Percentiles rank a stretch among this genome's conserved stretches.
Conservation (phyloP, 306 rosid genomes). For the Pyrus bretschneideri region DNA sequence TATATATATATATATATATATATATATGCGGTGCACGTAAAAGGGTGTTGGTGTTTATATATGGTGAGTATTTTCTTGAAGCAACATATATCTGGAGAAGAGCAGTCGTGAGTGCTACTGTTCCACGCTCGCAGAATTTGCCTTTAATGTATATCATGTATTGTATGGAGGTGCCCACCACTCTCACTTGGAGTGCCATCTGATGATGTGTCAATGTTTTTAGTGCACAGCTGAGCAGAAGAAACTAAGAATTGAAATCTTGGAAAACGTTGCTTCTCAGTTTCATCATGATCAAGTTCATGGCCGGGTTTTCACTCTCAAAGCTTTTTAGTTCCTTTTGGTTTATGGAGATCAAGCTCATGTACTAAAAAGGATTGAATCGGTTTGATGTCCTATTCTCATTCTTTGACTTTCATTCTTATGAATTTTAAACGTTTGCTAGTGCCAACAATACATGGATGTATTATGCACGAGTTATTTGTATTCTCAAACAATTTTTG, state of each 20-base stretch:
- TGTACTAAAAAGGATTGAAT: conserved; percentile 4
- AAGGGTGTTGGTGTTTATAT: background rate
- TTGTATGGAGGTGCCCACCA: conserved; percentile 41
- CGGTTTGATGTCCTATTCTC: conserved; percentile 30
- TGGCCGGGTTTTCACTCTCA: conserved; percentile 4
- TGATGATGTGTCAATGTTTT: background rate
- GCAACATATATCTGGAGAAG: conserved; percentile 3
- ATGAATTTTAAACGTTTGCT: background rate
- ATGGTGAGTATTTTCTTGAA: background rate
- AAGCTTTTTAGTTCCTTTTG: background rate
- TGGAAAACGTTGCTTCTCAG: background rate
- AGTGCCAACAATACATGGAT: background rate
- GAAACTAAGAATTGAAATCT: background rate
- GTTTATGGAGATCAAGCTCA: conserved; percentile 3
- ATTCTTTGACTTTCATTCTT: conserved; percentile 23
- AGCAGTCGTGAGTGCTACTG: conserved; percentile 60
- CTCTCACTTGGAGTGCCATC: background rate
- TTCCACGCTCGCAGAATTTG: conserved; percentile 55
- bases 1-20: too few species aligned
- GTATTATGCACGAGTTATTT: background rate
- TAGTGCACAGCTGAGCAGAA: conserved; percentile 3
- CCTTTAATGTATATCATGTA: background rate
- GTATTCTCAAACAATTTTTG: background rate
- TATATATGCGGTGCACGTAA: too few species aligned
- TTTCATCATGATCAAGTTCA: conserved; percentile 1